Evolutionary conservation across 345 rosid genomes (phyloP).

Genomic region (Citrus unshiu): DNA sequence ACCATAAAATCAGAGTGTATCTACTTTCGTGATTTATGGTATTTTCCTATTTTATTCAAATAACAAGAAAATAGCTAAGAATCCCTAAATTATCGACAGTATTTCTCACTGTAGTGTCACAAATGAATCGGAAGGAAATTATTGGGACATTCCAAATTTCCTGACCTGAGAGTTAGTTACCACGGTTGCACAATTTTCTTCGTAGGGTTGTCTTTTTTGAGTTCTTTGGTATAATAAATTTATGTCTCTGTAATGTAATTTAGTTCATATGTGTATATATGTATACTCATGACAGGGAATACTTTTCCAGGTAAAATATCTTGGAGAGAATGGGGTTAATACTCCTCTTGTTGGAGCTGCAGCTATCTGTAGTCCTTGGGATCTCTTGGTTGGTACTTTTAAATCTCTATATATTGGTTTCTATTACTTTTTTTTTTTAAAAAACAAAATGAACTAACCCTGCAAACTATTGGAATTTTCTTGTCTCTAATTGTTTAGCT

Average conservation of each 20-base stretch:
- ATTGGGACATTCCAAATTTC: no score
- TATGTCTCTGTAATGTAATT: neutral
- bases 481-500: neutral
- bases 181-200: neutral
- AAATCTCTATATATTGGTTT: neutral
- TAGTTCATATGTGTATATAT: neutral
- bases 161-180: neutral
- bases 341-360: slow-evolving; percentile 38
- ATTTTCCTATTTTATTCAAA: no score
- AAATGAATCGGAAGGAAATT: no score
- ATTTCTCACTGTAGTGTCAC: neutral
- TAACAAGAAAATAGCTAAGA: no score
- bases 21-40: no score
- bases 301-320: slow-evolving; percentile 36
- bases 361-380: slow-evolving; percentile 41
- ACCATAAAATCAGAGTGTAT: no score
- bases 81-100: no score
- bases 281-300: neutral
- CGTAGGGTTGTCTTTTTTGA: neutral
- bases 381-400: slow-evolving; percentile 29
- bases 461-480: neutral
- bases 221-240: neutral
- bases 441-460: neutral
- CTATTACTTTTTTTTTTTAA: neutral
- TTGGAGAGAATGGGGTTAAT: slow-evolving; percentile 29